Percentiles rank a stretch among this genome's conserved stretches.
phyloP scores from a whole-genome alignment of 2,329 filamentous ascomycete genomes.

The Arthrobotrys entomopaga region DNA sequence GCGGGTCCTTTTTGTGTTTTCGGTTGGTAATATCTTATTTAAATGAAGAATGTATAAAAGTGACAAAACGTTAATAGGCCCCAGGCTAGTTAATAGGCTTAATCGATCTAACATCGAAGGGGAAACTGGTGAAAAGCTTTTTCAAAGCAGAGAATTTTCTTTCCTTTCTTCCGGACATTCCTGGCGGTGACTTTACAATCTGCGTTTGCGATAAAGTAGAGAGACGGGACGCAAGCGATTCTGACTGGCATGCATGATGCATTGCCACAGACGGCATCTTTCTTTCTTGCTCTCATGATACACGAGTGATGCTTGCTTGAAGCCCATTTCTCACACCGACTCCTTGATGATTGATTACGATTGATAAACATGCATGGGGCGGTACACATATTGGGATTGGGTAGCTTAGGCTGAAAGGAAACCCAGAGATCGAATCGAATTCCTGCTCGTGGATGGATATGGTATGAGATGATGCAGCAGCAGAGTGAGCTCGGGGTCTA shows the following conservation, averaged over 20 bases:
- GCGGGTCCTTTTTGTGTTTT: conserved; percentile 29
- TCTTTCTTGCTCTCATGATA: conserved; percentile 37
- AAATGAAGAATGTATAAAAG: conserved; percentile 43
- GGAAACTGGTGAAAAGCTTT: conserved; percentile 33
- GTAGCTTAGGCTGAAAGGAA: conserved; percentile 34
- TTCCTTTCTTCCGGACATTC: conserved; percentile 42
- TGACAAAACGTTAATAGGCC: not conserved
- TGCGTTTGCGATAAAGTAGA: conserved; percentile 47
- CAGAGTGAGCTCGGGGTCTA: conserved; percentile 28
- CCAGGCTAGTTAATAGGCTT: not conserved
- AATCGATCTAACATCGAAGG: conserved; percentile 30
- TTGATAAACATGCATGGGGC: not conserved
- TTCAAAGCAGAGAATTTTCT: conserved; percentile 19
- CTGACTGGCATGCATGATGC: conserved; percentile 6
- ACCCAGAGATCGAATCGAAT: no score
- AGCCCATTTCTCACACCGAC: conserved; percentile 26
- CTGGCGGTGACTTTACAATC: conserved; percentile 45
- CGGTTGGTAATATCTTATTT: conserved; percentile 23
- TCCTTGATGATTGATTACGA: conserved; percentile 30
- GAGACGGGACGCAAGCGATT: conserved; percentile 40
- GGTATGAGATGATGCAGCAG: no score
- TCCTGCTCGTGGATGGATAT: not conserved
- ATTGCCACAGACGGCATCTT: not conserved
- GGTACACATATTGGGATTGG: no score
- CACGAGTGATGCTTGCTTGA: conserved; percentile 32